Evolutionary conservation across 75 land plant genomes (phyloP).

Genomic region (Pinus tabuliformis): DNA sequence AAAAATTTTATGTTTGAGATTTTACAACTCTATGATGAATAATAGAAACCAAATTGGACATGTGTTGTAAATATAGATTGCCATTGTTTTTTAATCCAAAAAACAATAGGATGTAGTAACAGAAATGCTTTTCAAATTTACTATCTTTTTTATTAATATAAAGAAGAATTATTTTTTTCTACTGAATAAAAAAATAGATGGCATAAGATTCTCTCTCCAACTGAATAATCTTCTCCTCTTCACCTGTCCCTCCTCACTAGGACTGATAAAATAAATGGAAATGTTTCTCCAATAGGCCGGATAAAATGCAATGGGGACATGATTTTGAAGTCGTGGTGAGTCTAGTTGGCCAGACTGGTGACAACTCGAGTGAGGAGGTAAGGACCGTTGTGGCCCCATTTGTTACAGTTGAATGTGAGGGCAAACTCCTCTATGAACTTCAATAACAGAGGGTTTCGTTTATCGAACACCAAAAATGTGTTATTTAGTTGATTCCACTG

Average conservation of each 20-base stretch:
- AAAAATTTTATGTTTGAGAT: too few species aligned
- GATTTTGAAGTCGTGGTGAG: constrained; percentile 6
- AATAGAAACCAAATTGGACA: too few species aligned
- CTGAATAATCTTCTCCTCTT: constrained; percentile 16
- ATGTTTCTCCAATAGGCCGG: constrained; percentile 28
- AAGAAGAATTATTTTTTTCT: too few species aligned
- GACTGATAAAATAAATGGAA: constrained; percentile 5
- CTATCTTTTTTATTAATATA: too few species aligned
- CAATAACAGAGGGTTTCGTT: constrained; percentile 45
- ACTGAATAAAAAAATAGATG: constrained; percentile 12
- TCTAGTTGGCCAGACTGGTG: neutral
- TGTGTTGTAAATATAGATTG: too few species aligned
- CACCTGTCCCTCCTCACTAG: neutral
- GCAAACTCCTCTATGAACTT: constrained; percentile 69
- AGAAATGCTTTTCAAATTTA: too few species aligned
- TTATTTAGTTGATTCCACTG: constrained; percentile 74
- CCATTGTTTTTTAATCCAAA: too few species aligned
- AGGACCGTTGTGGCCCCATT: constrained; percentile 42
- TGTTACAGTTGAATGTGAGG: constrained; percentile 36
- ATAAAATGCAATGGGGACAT: constrained; percentile 20
- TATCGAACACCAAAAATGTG: constrained; percentile 67
- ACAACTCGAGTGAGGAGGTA: constrained; percentile 24
- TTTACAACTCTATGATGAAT: too few species aligned
- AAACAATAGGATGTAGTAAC: too few species aligned
- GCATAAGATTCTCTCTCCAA: constrained; percentile 10